These are phyloP conservation scores for Pichia sp. DNA, from an alignment of 1,139 yeast species.

Conservation along the genomic window DNA sequence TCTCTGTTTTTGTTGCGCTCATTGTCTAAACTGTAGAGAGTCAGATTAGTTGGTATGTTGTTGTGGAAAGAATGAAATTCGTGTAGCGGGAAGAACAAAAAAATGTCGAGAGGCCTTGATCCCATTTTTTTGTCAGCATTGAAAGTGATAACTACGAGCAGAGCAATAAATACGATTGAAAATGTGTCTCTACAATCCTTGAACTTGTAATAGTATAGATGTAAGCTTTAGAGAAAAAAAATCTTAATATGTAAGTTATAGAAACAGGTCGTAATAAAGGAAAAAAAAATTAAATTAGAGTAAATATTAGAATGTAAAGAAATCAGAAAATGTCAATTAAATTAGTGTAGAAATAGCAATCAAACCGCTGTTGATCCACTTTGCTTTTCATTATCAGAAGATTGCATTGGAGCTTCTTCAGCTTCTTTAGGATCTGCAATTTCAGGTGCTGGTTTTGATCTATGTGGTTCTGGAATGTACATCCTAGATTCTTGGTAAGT, in stretches of 20 bases:
- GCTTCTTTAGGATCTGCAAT: slow-evolving; percentile 20
- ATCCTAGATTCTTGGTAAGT: slow-evolving; percentile 62
- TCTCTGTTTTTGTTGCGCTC: background rate
- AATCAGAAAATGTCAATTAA: background rate
- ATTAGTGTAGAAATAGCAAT: background rate
- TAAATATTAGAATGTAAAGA: background rate
- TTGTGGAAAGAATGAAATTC: too few species aligned
- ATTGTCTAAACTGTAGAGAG: too few species aligned
- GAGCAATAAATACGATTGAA: too few species aligned
- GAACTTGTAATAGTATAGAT: too few species aligned
- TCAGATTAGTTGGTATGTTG: too few species aligned
- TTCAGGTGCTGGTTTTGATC: slow-evolving; percentile 33
- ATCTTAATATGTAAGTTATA: too few species aligned
- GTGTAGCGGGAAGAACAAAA: too few species aligned
- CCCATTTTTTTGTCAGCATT: too few species aligned
- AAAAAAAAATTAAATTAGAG: background rate
- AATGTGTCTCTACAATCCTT: too few species aligned
- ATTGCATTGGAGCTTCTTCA: slow-evolving; percentile 25
- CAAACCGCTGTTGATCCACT: background rate
- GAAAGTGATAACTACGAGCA: too few species aligned
- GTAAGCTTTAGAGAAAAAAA: too few species aligned
- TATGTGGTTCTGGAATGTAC: slow-evolving; percentile 69
- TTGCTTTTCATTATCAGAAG: slow-evolving; percentile 13
- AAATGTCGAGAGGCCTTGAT: too few species aligned
- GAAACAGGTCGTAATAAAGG: background rate